Evolutionary conservation across 1,284 basidiomycete genomes (phyloP).

Genomic region (Irpex rosettiformis): DNA sequence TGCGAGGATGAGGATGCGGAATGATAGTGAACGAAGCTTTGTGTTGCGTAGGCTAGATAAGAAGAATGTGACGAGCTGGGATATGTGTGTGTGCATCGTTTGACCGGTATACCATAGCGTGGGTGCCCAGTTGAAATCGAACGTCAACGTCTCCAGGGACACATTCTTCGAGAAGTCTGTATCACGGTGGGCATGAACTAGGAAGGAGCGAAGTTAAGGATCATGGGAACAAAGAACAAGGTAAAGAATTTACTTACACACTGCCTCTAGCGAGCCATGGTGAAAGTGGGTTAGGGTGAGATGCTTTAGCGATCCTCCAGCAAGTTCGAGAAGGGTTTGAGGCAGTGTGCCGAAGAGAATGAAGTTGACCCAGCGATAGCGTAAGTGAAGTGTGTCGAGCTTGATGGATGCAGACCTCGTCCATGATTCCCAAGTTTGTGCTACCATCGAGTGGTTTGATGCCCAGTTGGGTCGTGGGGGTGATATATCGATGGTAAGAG

Average conservation of each 20-base stretch:
- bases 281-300: neutral
- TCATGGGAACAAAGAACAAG: neutral
- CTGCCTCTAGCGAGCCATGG: neutral
- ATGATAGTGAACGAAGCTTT: neutral
- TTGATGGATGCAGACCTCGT: neutral
- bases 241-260: neutral
- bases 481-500: conserved; percentile 2
- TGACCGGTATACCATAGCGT: conserved; percentile 2
- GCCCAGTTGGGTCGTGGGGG: neutral
- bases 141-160: conserved; percentile 5
- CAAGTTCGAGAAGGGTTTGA: neutral
- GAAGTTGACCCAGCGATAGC: neutral
- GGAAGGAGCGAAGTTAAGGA: neutral
- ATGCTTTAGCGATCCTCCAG: neutral
- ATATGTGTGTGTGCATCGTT: neutral
- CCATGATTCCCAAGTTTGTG: too few species aligned
- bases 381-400: neutral
- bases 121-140: conserved; percentile 9
- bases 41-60: conserved; percentile 5
- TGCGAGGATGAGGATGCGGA: conserved; percentile 4
- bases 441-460: too few species aligned
- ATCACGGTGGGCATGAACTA: neutral
- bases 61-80: neutral
- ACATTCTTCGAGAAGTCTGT: conserved; percentile 5
- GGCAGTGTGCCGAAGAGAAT: neutral